Evolutionary conservation across 345 rosid species (phyloP).

Genomic region (Melaleuca quinquenervia): DNA sequence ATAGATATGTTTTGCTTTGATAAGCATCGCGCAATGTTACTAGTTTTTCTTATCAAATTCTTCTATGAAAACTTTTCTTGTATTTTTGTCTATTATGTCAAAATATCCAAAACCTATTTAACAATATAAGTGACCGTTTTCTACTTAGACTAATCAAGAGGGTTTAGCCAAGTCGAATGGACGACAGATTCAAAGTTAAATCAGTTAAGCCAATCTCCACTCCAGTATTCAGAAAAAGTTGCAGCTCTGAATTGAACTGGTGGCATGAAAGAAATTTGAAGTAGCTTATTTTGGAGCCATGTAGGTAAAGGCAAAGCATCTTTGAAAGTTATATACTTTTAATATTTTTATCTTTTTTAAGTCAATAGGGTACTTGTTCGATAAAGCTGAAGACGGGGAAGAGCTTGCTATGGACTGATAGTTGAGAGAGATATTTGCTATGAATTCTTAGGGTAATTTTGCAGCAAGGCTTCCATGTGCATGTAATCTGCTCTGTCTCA

Average conservation of each 20-base stretch:
- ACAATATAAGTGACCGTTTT: too few relatives aligned
- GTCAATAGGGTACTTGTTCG: not conserved
- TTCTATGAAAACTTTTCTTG: not conserved
- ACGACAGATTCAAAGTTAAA: too few relatives aligned
- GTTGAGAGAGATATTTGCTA: not conserved
- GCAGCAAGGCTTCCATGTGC: not conserved
- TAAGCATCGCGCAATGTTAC: not conserved
- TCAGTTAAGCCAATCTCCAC: not conserved
- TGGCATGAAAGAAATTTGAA: not conserved
- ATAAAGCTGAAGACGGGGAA: not conserved
- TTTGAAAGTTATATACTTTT: not conserved
- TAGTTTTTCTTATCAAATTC: too few relatives aligned
- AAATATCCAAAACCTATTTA: too few relatives aligned
- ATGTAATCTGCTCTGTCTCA: not conserved
- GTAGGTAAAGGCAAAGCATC: not conserved
- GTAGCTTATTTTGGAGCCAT: not conserved
- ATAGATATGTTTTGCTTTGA: too few relatives aligned
- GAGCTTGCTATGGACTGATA: too few relatives aligned
- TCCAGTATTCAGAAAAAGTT: not conserved
- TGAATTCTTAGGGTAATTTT: not conserved
- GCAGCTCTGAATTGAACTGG: not conserved
- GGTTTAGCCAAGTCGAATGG: too few relatives aligned
- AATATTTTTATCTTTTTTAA: too few relatives aligned
- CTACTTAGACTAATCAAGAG: too few relatives aligned
- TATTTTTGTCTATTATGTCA: not conserved